Evolutionary conservation across 768 basidiomycete species (phyloP), one percentile per base, ranked within the genome.

Genomic region (Suillus lakei): DNA sequence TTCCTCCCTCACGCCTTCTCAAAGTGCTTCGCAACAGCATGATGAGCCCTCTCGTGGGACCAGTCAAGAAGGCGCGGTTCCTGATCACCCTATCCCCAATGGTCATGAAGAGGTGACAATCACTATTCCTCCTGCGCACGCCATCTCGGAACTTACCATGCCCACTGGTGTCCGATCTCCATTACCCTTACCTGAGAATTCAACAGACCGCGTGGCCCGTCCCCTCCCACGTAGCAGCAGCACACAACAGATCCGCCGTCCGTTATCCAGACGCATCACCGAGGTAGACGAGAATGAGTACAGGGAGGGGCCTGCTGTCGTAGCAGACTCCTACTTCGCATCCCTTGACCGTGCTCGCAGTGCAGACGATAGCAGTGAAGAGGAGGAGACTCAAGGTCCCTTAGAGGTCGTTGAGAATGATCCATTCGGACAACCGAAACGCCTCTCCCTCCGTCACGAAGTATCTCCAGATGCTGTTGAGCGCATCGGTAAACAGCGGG

Each of bases 1-100:
- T 16, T 87, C 86, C n/a, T 91, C 90, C 2, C 78, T 91, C 67
- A 85, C 87, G 0, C 91, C 90, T n/a, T 92, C 91, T 7, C 91
- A 91, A 67, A 91, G 90, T 3, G 89, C 89, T 2, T 92, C 91
- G 21, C 89, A 92, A 75, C 71, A 58, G 0, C 58, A 64, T 50
- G 71, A 66, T n/a, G 51, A 61, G 7, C 64, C 30, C 68, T 81
- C 63, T 53, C 46, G 48, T 16, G 69, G 64, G 36, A 67, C 60
- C 1, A 73, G 61, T 39, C 70, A 72, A 28, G 68, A 73, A 61
- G 67, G 44, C 21, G 4, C 60, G 9, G 38, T 61, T 9, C 74
- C 67, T 51, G 65, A 66, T 4, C 43, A 43, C 3, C 26, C 10
- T 10, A 55, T 12, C 43, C 41, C 34, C 16, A 56, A 54, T 58